Conservation (phyloP, 139 green algal species). For the Trebouxia sp. region DNA sequence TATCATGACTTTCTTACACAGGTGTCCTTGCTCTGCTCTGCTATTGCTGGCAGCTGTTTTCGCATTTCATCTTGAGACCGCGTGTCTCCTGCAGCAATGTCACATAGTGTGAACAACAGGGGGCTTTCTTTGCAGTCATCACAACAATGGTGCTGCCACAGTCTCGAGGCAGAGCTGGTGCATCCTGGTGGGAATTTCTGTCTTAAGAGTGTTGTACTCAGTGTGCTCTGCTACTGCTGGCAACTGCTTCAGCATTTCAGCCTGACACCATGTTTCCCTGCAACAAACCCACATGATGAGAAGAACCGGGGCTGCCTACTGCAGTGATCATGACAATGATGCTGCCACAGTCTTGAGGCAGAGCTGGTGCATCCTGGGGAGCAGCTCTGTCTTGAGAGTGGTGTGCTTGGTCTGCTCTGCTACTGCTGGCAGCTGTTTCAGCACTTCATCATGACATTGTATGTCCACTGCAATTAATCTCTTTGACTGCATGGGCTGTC, state of each 20-base stretch:
- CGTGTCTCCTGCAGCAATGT: too few relatives aligned
- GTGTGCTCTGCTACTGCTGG: slow-evolving; percentile 33
- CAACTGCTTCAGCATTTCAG: slow-evolving; percentile 57
- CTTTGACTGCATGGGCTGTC: too few relatives aligned
- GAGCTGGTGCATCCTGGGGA: slow-evolving; percentile 53
- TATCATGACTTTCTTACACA: neutral
- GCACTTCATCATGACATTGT: slow-evolving; percentile 59
- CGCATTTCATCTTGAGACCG: too few relatives aligned
- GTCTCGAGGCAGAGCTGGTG: slow-evolving; percentile 63
- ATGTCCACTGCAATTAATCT: slow-evolving; percentile 45
- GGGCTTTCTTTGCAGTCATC: too few relatives aligned
- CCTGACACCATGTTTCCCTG: slow-evolving; percentile 52
- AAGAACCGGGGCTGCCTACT: too few relatives aligned
- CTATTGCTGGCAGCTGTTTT: too few relatives aligned
- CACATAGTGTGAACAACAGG: too few relatives aligned
- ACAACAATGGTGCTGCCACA: slow-evolving; percentile 55
- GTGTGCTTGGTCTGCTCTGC: slow-evolving; percentile 41
- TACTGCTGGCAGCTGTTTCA: slow-evolving; percentile 39
- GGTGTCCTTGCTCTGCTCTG: too few relatives aligned
- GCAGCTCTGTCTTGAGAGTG: slow-evolving; percentile 38
- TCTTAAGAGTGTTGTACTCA: slow-evolving; percentile 40
- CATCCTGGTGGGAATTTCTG: slow-evolving; percentile 47
- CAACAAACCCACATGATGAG: too few relatives aligned
- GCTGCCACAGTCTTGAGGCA: slow-evolving; percentile 72
- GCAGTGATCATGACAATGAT: too few relatives aligned